phyloP scores from a whole-genome alignment of 106 monocot species.

The Ottelia alismoides region DNA sequence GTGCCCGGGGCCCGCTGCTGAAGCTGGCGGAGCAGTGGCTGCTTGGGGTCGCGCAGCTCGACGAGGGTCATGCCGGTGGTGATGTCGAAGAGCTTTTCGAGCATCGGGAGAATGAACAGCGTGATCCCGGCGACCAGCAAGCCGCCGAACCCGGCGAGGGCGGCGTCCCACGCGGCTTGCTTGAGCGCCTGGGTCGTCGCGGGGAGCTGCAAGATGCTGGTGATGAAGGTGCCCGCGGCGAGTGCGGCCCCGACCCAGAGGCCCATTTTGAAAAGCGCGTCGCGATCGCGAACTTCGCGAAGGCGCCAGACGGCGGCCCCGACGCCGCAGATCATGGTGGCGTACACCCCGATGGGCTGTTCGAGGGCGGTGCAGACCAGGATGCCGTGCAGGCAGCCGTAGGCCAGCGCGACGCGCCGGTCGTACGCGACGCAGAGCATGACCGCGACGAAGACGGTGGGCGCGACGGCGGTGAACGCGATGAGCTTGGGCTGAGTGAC shows the following conservation, averaged over 20 bases:
- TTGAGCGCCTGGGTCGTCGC: neutral
- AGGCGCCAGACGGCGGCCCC: neutral
- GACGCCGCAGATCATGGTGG: neutral
- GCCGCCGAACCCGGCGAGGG: neutral
- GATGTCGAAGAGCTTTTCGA: neutral
- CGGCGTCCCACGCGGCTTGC: neutral
- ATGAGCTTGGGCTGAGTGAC: no score
- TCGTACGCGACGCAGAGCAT: no score
- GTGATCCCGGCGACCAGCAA: neutral
- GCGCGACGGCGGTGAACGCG: no score
- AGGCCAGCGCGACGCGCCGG: no score
- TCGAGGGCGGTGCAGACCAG: no score
- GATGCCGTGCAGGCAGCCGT: no score
- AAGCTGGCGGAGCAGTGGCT: neutral
- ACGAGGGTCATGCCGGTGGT: neutral
- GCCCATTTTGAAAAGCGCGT: neutral
- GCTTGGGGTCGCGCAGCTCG: neutral
- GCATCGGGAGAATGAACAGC: neutral
- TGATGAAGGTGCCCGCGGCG: neutral
- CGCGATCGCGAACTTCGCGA: neutral
- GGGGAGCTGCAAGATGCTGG: neutral
- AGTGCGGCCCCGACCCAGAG: neutral
- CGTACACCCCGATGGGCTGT: no score
- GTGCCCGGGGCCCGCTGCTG: neutral
- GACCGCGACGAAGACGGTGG: no score